Percentiles rank a stretch among this genome's conserved stretches.
These are phyloP conservation scores for Priceomyces haplophilus DNA, from an alignment of 805 yeast genomes.

Conservation along the genomic window DNA sequence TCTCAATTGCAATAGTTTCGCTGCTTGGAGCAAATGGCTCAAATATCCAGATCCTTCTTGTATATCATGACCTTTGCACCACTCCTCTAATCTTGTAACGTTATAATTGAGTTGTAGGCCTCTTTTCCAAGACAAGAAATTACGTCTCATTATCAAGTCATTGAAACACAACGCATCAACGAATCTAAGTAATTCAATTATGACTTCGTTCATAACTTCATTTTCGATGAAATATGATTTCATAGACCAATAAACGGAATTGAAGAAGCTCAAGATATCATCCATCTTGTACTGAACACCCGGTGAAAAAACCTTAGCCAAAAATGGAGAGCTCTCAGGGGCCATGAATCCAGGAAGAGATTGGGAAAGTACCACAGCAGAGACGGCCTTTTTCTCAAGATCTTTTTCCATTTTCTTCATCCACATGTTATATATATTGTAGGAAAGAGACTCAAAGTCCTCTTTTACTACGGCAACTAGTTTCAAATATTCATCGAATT, in stretches of 20 bases:
- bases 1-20: constrained; percentile 87
- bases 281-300: constrained; percentile 85
- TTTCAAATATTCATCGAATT: constrained; percentile 83
- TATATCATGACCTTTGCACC: constrained; percentile 94
- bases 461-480: constrained; percentile 88
- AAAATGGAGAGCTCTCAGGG: constrained; percentile 75
- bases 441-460: constrained; percentile 89
- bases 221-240: constrained; percentile 83
- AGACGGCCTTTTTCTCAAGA: constrained; percentile 83
- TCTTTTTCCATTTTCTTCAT: constrained; percentile 91
- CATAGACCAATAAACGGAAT: constrained; percentile 90
- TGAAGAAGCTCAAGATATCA: constrained; percentile 84
- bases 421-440: constrained; percentile 95
- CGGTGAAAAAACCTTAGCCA: constrained; percentile 76
- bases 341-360: constrained; percentile 94
- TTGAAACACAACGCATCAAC: constrained; percentile 94
- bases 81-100: constrained; percentile 93
- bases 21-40: constrained; percentile 86
- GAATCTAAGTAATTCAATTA: constrained; percentile 76
- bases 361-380: constrained; percentile 94
- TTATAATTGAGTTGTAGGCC: constrained; percentile 95
- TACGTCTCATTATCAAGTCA: constrained; percentile 90
- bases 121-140: constrained; percentile 95
- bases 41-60: constrained; percentile 83
- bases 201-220: constrained; percentile 78